Evolutionary conservation across 1,139 yeast genomes (phyloP).

Genomic region (Kodamaea fungicola): DNA sequence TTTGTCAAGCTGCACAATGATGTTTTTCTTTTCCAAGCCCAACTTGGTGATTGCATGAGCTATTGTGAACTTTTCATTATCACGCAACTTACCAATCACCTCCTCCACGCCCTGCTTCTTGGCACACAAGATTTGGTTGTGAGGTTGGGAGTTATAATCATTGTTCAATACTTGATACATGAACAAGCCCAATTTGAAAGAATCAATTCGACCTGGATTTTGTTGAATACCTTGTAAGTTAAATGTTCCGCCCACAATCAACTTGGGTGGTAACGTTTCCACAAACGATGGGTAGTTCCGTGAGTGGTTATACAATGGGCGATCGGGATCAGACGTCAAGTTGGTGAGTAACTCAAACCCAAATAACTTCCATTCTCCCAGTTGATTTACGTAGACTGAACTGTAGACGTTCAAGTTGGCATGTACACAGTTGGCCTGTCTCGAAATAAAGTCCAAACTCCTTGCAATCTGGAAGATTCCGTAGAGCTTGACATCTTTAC

Average conservation of each 20-base stretch:
- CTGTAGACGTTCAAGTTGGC: slow-evolving; percentile 54
- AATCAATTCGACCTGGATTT: slow-evolving; percentile 51
- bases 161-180: slow-evolving; percentile 41
- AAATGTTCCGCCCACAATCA: slow-evolving; percentile 16
- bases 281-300: slow-evolving; percentile 20
- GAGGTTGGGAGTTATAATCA: slow-evolving; percentile 10
- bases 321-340: slow-evolving; percentile 48
- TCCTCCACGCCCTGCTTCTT: slow-evolving; percentile 8
- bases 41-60: slow-evolving; percentile 20
- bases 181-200: slow-evolving; percentile 60
- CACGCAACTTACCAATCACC: slow-evolving; percentile 10
- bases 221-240: slow-evolving; percentile 30
- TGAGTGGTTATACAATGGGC: slow-evolving; percentile 36
- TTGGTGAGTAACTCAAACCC: slow-evolving; percentile 75
- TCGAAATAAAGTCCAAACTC: slow-evolving; percentile 60
- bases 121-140: slow-evolving; percentile 6
- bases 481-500: slow-evolving; percentile 44
- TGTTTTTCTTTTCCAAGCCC: slow-evolving; percentile 30
- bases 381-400: slow-evolving; percentile 56
- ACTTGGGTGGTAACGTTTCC: slow-evolving; percentile 42
- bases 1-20: slow-evolving; percentile 45
- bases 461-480: slow-evolving; percentile 59
- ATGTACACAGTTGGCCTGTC: slow-evolving; percentile 61
- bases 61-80: slow-evolving; percentile 7
- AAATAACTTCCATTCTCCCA: slow-evolving; percentile 83